These are phyloP conservation scores for Baudoinia panamericana DNA, from an alignment of 495 filamentous ascomycete species.

Conservation along the genomic window DNA sequence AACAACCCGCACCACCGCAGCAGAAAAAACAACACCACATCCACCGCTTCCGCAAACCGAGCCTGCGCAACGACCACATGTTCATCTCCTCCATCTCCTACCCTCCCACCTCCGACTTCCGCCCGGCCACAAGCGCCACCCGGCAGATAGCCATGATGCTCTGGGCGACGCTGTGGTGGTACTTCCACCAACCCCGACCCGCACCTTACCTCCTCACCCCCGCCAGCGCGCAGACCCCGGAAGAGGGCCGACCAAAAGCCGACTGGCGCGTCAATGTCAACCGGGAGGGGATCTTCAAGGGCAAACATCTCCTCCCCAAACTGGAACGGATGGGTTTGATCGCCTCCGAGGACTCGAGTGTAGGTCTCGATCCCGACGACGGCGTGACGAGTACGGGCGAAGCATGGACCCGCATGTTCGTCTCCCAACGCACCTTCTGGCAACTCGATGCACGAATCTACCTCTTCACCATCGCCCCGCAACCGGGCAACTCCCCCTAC, in stretches of 20 bases:
- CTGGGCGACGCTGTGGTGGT: slow-evolving; percentile 91
- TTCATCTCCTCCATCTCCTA: slow-evolving; percentile 86
- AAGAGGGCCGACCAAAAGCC: slow-evolving; percentile 57
- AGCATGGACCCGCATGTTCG: slow-evolving; percentile 70
- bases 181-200: slow-evolving; percentile 71
- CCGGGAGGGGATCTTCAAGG: slow-evolving; percentile 73
- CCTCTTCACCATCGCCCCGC: slow-evolving; percentile 70
- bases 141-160: slow-evolving; percentile 90
- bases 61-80: slow-evolving; percentile 62
- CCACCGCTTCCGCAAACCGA: slow-evolving; percentile 58
- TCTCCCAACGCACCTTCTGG: slow-evolving; percentile 74
- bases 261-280: slow-evolving; percentile 84
- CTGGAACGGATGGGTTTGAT: slow-evolving; percentile 87
- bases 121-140: slow-evolving; percentile 62
- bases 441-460: slow-evolving; percentile 78
- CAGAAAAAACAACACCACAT: slow-evolving; percentile 29
- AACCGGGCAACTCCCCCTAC: slow-evolving; percentile 36
- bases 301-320: slow-evolving; percentile 70
- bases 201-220: slow-evolving; percentile 42
- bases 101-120: slow-evolving; percentile 65
- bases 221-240: slow-evolving; percentile 51
- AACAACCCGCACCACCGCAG: slow-evolving; percentile 9
- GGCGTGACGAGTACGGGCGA: slow-evolving; percentile 35
- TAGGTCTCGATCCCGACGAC: slow-evolving; percentile 53
- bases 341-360: slow-evolving; percentile 57